Evolutionary conservation across 2,329 filamentous ascomycete genomes (phyloP).

Genomic region (Aspergillus ochraceus): DNA sequence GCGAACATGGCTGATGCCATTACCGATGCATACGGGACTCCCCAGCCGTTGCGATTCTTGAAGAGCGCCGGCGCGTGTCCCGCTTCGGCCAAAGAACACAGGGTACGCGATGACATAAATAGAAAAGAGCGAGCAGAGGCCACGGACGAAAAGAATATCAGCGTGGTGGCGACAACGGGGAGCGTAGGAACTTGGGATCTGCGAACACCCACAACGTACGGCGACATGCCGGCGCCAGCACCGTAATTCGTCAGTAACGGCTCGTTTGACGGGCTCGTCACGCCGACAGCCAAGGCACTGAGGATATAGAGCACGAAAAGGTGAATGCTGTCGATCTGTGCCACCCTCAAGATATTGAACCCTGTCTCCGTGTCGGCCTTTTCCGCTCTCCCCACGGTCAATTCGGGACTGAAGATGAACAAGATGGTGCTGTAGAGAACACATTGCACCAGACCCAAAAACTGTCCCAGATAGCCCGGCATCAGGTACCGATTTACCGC

Average conservation of each 20-base stretch:
- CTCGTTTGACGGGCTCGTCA: slow-evolving; percentile 60
- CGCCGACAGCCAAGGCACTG: slow-evolving; percentile 57
- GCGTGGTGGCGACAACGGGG: slow-evolving; percentile 69
- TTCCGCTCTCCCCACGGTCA: slow-evolving; percentile 56
- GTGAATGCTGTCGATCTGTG: slow-evolving; percentile 56
- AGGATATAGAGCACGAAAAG: slow-evolving; percentile 60
- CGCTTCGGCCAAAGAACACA: slow-evolving; percentile 64
- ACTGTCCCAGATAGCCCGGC: slow-evolving; percentile 47
- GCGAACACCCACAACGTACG: slow-evolving; percentile 44
- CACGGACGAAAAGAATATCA: slow-evolving; percentile 74
- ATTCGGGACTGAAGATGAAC: slow-evolving; percentile 55
- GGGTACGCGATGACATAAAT: slow-evolving; percentile 67
- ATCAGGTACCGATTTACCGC: slow-evolving; percentile 51
- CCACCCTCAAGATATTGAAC: slow-evolving; percentile 54
- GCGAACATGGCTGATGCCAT: slow-evolving; percentile 57
- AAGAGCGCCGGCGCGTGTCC: slow-evolving; percentile 62
- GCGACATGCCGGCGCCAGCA: slow-evolving; percentile 53
- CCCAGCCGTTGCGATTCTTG: slow-evolving; percentile 57
- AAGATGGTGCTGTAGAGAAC: slow-evolving; percentile 53
- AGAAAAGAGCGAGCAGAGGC: slow-evolving; percentile 77
- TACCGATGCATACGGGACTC: slow-evolving; percentile 64
- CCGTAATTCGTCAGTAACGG: slow-evolving; percentile 53
- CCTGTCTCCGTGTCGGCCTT: slow-evolving; percentile 51
- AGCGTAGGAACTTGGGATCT: slow-evolving; percentile 62
- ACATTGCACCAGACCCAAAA: slow-evolving; percentile 52